phyloP scores from a whole-genome alignment of 495 filamentous ascomycete species.

The Melanomma pulvis-pyrius region DNA sequence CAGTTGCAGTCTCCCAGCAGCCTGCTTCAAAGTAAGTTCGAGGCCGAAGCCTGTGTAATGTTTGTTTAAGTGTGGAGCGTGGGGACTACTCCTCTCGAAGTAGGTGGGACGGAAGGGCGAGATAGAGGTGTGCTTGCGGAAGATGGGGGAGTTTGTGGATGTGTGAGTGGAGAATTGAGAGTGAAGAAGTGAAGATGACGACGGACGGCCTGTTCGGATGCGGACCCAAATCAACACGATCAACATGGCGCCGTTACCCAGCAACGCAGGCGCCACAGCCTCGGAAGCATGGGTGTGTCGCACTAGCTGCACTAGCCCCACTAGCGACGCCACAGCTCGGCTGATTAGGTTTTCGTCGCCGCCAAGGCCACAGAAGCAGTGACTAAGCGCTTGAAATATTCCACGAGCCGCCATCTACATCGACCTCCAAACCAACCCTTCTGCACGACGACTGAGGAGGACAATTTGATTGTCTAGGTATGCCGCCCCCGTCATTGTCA shows the following conservation, averaged over 20 bases:
- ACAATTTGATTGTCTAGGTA: constrained; percentile 44
- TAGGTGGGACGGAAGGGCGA: constrained; percentile 1
- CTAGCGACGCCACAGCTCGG: constrained; percentile 12
- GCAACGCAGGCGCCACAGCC: constrained; percentile 21
- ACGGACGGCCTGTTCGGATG: constrained; percentile 2
- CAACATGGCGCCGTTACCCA: constrained; percentile 18
- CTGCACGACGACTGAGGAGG: constrained; percentile 44
- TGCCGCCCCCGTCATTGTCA: background rate
- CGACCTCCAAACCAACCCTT: constrained; percentile 15
- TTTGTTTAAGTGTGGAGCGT: constrained; percentile 9
- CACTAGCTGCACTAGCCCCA: constrained; percentile 3
- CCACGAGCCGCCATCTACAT: constrained; percentile 5
- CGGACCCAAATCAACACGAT: constrained; percentile 11
- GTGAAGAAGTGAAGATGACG: constrained; percentile 13
- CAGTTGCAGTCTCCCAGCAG: constrained; percentile 35
- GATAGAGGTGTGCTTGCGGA: background rate
- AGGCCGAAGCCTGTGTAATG: constrained; percentile 31
- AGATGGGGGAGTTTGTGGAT: constrained; percentile 5
- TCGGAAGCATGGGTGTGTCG: background rate
- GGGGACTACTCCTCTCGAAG: constrained; percentile 3
- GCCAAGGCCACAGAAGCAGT: constrained; percentile 22
- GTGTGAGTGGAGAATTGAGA: background rate
- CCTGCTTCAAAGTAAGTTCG: constrained; percentile 31
- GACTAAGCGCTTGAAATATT: constrained; percentile 13
- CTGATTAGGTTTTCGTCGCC: constrained; percentile 13